Evolutionary conservation across 202 grass and related monocot species (phyloP), one percentile per base, ranked within the genome.

Genomic region (Saccharum hybrid): DNA sequence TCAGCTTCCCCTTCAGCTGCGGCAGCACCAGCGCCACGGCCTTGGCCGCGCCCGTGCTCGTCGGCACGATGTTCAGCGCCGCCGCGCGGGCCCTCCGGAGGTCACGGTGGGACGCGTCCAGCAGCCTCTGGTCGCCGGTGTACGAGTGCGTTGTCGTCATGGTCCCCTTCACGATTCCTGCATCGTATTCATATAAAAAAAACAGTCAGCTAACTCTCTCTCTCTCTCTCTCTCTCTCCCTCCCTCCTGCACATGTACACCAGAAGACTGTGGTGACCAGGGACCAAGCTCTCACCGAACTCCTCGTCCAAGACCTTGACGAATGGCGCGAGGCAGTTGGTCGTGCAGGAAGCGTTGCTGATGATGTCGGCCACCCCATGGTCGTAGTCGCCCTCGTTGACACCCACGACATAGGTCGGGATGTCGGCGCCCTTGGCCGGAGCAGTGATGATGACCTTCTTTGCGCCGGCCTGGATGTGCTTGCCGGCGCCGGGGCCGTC

Each of bases 301-400:
- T 96, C 96, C 85, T 89, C 89, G 78, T 99, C 96, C 75, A 99
- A 48, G 84, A 99, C 26, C 84, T 99, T 99, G 71, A 93, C 96
- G 81, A 99, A 96, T 41, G 96, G 96, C 48, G 96, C 96, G 41
- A 98, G 88, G 83, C 96, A 98, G 81, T 98, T 98, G 37, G 96
- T 99, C 1, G 96, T 99, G 96, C 93, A 99, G 26, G 96, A 99
- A 64, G 96, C 96, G 72, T 99, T 99, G 89, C 96, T 99, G 86
- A 99, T 45, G 39, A 99, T 99, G 79, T 99, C 90, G 59, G 96
- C 43, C 3, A 96, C 93, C 11, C 93, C 63, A 60, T 99, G 93
- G 33, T n/a, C 61, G 76, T 99, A 99, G 63, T 89, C 96, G 14
- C 88, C 91, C 86, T 96, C 96, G 81, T 99, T 99, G 16, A 99